Base-by-base conservation (phyloP, 139 green algal species). In the Coelastrella sp. region DNA sequence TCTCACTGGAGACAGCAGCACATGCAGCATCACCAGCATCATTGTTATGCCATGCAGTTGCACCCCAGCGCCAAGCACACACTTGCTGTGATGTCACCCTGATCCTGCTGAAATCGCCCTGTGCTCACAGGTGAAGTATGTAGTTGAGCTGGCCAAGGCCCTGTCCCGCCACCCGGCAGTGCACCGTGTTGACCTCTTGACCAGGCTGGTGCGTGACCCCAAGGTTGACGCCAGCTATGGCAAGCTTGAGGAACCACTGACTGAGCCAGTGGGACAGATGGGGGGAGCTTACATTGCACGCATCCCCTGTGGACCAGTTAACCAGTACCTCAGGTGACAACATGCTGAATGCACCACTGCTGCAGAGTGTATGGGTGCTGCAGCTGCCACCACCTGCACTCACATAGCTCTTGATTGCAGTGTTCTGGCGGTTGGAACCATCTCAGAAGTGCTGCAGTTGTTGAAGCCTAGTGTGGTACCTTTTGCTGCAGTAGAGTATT, bases 121-220 rank as follows among this genome's bases (percentile, higher is more conserved):
- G 27, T n/a, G n/a, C 6, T 24, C 27, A 11, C 92, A 97, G 94
- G 93, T 98, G n/a, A 98, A 98, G 93, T 99, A 99, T 90, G 97
- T 99, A 61, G 97, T 99, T 22, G 97, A 99, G 96, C 93, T 99
- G 91, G 97, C 97, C 0, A 93, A 94, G 68, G 96, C 97, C 0
- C 92, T 99, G 84, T 94, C 94, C 11, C 93, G 94, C 84, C 96
- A 99, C 93, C 97, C 97, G 5, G 93, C 94, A 14, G 97, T 99
- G 59, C 95, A 96, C 82, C 92, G 97, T n/a, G 97, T 99, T 8
- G 97, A 99, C 90, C 95, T 99, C 68, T 93, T 99, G 17, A 99
- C 97, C 1, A 93, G 97, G 25, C 94, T 97, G 9, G 96, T 99
- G 81, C 65, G 85, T 25, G 94, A 96, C 89, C 94, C 94, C 56